These are phyloP conservation scores for Geoglossum glabrum DNA, from an alignment of 495 filamentous ascomycete species.

Conservation along the genomic window DNA sequence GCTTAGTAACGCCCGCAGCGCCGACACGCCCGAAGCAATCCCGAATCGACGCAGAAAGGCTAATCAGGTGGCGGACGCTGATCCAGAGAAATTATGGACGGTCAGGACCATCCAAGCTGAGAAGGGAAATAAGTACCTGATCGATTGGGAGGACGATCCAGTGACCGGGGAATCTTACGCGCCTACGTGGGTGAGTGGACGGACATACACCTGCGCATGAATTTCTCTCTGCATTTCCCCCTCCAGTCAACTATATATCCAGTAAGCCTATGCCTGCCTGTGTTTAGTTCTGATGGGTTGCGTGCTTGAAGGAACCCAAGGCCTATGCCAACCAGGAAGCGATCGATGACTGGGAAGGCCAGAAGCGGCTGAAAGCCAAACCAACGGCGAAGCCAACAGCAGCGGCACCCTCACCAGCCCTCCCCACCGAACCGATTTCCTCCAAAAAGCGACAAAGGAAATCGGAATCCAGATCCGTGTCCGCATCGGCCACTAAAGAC, in stretches of 20 bases:
- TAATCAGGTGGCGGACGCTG: not conserved
- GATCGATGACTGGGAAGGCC: conserved; percentile 3
- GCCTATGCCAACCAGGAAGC: conserved; percentile 6
- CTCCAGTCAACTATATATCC: not conserved
- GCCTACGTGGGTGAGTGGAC: conserved; percentile 2
- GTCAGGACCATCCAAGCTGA: conserved; percentile 6
- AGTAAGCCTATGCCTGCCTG: not conserved
- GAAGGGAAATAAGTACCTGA: conserved; percentile 4
- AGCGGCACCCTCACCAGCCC: not conserved
- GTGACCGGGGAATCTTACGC: conserved; percentile 3
- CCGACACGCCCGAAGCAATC: not conserved
- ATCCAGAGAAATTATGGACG: not conserved
- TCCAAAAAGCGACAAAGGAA: not conserved
- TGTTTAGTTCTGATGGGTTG: not conserved
- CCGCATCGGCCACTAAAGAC: not conserved
- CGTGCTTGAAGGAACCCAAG: conserved; percentile 4
- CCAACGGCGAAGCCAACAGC: not conserved
- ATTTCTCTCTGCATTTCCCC: not conserved
- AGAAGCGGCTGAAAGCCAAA: not conserved
- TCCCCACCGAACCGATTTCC: not conserved
- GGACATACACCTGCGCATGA: not conserved
- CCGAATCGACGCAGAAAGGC: not conserved
- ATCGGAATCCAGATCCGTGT: not conserved
- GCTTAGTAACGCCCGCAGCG: not conserved
- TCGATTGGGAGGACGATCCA: conserved; percentile 7